Conservation (phyloP, 345 rosid species). For the Bruguiera sexangula region DNA sequence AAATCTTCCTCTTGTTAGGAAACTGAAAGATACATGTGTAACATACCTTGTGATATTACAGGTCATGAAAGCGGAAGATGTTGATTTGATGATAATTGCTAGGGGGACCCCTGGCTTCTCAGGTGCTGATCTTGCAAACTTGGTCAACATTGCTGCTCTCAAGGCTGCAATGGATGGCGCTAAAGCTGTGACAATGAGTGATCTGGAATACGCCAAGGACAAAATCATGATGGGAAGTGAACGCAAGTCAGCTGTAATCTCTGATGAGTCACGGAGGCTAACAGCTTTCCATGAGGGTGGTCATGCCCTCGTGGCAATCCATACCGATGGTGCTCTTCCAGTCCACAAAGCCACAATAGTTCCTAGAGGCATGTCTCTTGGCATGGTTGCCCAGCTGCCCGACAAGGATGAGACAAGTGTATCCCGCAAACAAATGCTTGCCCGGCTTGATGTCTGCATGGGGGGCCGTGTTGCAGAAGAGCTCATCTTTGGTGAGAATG, state of each 20-base stretch:
- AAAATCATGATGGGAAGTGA: slow-evolving; percentile 98
- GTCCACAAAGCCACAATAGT: slow-evolving; percentile 97
- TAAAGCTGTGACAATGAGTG: slow-evolving; percentile 80
- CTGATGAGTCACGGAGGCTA: slow-evolving; percentile 63
- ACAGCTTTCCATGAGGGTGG: slow-evolving; percentile 99
- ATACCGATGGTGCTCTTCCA: slow-evolving; percentile 88
- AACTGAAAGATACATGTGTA: not conserved
- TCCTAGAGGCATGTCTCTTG: slow-evolving; percentile 92
- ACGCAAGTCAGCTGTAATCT: slow-evolving; percentile 87
- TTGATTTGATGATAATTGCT: slow-evolving; percentile 90
- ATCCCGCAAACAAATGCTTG: slow-evolving; percentile 93
- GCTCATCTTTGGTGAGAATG: slow-evolving; percentile 85
- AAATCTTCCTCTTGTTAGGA: not conserved
- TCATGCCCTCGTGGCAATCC: slow-evolving; percentile 92
- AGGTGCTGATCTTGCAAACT: slow-evolving; percentile 91
- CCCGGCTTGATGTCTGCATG: slow-evolving; percentile 87
- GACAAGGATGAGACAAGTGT: slow-evolving; percentile 73
- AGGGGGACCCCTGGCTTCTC: slow-evolving; percentile 98
- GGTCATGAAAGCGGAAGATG: slow-evolving; percentile 88
- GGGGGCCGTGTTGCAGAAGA: slow-evolving; percentile 98
- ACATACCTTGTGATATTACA: slow-evolving; percentile 26
- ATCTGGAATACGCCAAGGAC: slow-evolving; percentile 92
- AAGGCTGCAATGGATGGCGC: slow-evolving; percentile 98
- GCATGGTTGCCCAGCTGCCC: slow-evolving; percentile 91
- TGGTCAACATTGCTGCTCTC: slow-evolving; percentile 84